These are phyloP conservation scores for Kuraishia molischiana DNA, from an alignment of 805 yeast genomes.

Conservation along the genomic window DNA sequence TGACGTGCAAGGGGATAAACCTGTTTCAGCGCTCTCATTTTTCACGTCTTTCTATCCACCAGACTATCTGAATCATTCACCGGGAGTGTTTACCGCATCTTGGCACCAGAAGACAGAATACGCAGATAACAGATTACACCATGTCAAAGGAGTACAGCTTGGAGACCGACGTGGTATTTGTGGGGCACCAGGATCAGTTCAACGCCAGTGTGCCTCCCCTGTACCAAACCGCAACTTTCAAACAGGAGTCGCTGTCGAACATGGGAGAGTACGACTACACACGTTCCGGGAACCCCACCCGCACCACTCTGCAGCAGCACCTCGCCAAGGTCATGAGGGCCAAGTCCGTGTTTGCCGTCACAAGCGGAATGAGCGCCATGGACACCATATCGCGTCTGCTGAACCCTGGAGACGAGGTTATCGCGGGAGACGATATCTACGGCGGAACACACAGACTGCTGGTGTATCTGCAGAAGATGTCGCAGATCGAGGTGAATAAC, in stretches of 20 bases:
- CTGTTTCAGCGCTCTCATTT: too few relatives aligned
- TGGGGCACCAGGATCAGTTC: slow-evolving; percentile 57
- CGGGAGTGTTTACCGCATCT: too few relatives aligned
- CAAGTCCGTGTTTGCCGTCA: slow-evolving; percentile 68
- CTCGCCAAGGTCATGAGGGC: slow-evolving; percentile 73
- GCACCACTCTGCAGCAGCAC: slow-evolving; percentile 72
- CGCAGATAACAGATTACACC: too few relatives aligned
- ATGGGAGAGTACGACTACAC: slow-evolving; percentile 84
- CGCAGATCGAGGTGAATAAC: slow-evolving; percentile 59
- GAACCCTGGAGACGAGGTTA: slow-evolving; percentile 78
- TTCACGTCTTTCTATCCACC: too few relatives aligned
- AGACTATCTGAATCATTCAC: too few relatives aligned
- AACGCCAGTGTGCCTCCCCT: slow-evolving; percentile 81
- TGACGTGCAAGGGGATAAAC: too few relatives aligned
- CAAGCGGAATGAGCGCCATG: slow-evolving; percentile 88
- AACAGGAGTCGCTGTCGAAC: slow-evolving; percentile 60
- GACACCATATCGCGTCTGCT: slow-evolving; percentile 75
- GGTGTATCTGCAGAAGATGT: slow-evolving; percentile 56
- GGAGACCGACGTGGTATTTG: slow-evolving; percentile 63
- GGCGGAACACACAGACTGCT: slow-evolving; percentile 90
- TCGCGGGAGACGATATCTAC: slow-evolving; percentile 91
- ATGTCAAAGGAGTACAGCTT: slow-evolving; percentile 32
- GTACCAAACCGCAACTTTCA: slow-evolving; percentile 92
- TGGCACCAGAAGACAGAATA: too few relatives aligned
- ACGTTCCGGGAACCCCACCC: slow-evolving; percentile 89